Conservation (phyloP, 345 rosid species). For the Acer saccharum region DNA sequence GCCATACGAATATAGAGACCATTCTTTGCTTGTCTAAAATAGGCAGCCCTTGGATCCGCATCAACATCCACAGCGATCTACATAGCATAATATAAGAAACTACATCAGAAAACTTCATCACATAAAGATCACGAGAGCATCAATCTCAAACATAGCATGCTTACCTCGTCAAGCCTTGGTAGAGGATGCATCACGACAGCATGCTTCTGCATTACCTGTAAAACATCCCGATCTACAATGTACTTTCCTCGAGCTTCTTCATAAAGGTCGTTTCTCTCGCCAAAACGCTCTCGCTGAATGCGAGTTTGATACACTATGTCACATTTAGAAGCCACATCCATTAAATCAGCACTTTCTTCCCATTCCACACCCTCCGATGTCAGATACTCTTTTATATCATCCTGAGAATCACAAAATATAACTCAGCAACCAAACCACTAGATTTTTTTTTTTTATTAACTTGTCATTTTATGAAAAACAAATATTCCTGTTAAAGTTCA, state of each 20-base stretch:
- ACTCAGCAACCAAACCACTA: not conserved
- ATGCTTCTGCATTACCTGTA: slow-evolving; percentile 76
- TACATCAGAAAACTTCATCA: not conserved
- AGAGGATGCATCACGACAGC: slow-evolving; percentile 96
- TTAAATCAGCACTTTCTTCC: slow-evolving; percentile 84
- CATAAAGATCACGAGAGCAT: not conserved
- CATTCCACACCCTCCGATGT: slow-evolving; percentile 70
- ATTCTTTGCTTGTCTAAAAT: slow-evolving; percentile 98
- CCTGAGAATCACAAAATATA: slow-evolving; percentile 39
- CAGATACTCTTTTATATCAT: slow-evolving; percentile 89
- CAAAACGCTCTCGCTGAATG: slow-evolving; percentile 88
- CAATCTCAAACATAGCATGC: not conserved
- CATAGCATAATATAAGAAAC: not conserved
- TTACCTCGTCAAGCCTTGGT: slow-evolving; percentile 93
- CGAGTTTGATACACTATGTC: slow-evolving; percentile 93
- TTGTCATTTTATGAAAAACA: not conserved
- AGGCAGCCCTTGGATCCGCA: slow-evolving; percentile 88
- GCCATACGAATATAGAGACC: slow-evolving; percentile 97
- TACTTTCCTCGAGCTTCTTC: slow-evolving; percentile 95
- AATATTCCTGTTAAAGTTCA: not conserved
- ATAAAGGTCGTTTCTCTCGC: slow-evolving; percentile 81
- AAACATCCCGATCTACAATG: slow-evolving; percentile 61
- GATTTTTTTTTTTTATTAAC: not conserved
- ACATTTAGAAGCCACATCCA: slow-evolving; percentile 85
- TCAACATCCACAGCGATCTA: slow-evolving; percentile 86